These are phyloP conservation scores for Citrullus colocynthis DNA, from an alignment of 306 rosid genomes.

Conservation along the genomic window DNA sequence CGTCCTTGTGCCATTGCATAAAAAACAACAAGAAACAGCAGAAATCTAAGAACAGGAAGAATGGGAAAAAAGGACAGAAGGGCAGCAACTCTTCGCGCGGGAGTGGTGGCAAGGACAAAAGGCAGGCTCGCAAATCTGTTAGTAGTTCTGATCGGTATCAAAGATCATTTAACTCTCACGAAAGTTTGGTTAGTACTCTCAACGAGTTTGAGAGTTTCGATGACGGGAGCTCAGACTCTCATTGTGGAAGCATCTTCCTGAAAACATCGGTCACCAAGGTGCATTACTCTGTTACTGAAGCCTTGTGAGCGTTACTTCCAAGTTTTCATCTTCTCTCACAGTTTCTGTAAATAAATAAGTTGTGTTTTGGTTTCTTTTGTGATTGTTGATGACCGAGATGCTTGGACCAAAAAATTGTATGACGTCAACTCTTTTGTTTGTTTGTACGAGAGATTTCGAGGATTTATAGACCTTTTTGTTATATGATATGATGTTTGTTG, in stretches of 20 bases:
- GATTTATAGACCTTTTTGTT: not conserved
- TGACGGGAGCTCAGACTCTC: constrained; percentile 32
- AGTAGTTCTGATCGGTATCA: constrained; percentile 26
- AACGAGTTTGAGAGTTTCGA: constrained; percentile 26
- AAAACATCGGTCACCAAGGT: constrained; percentile 32
- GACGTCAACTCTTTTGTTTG: not conserved
- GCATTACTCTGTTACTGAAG: constrained; percentile 60
- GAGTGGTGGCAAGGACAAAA: constrained; percentile 45
- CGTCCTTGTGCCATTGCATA: constrained; percentile 38
- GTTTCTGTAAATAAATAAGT: constrained; percentile 28
- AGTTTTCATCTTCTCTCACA: constrained; percentile 1
- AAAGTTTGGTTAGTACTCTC: not conserved
- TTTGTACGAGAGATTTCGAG: not conserved
- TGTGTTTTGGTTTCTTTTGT: not conserved
- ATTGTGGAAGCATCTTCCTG: constrained; percentile 42
- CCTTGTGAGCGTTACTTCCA: constrained; percentile 27
- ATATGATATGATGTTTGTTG: not conserved
- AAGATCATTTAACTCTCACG: constrained; percentile 13
- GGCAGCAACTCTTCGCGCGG: constrained; percentile 36
- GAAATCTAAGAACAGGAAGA: constrained; percentile 49
- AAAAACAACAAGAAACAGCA: constrained; percentile 48
- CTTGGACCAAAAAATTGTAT: not conserved
- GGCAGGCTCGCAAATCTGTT: constrained; percentile 28
- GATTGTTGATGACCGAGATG: not conserved
- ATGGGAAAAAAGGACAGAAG: constrained; percentile 60